Base-by-base conservation (phyloP, 2,329 filamentous ascomycete species). In the Scopulariopsis brevicaulis region DNA sequence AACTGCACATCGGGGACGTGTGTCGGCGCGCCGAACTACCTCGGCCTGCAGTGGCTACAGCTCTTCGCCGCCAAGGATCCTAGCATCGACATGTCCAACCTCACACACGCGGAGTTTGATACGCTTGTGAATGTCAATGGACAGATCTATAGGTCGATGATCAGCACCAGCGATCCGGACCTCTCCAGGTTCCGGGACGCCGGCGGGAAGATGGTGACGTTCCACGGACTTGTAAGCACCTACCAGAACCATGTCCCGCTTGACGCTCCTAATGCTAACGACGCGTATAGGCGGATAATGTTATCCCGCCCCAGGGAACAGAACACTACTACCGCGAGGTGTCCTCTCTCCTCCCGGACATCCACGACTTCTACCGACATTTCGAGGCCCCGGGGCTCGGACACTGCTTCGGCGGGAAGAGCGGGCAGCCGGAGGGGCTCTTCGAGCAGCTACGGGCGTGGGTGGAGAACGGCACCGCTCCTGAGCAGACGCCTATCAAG, bases 371-470 rank as follows among this genome's bases (percentile, higher is more conserved):
- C 64, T 83, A 79, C 66, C 65, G 71, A 1, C 70, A 78, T 62
- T 81, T 81, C 64, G 65, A 70, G 4, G 72, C 80, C 7, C 77
- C 78, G 1, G 79, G 78, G 1, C 74, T 81, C 68, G 69, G 66
- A 3, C 79, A 82, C 62, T 83, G 80, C 58, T 59, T 59, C 28
- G 59, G 62, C 32, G 64, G 68, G 12, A 59, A 63, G 1, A 61
- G 64, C 11, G 63, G 66, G 32, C 69, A 69, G 28, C 72, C 71
- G 4, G 72, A 67, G 66, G 64, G 67, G 54, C 66, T 67, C 7
- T 61, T 74, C 46, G 56, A 70, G 24, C 67, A 68, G 12, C 64
- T 74, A 62, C 62, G 72, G 63, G 60, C 58, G 12, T 74, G 71
- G 71, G 70, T 74, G 3, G 72, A 74, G 64, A 61, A 65, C 6